Base-by-base conservation (phyloP, 2,329 filamentous ascomycete genomes). In the Stachybotrys echinatus region DNA sequence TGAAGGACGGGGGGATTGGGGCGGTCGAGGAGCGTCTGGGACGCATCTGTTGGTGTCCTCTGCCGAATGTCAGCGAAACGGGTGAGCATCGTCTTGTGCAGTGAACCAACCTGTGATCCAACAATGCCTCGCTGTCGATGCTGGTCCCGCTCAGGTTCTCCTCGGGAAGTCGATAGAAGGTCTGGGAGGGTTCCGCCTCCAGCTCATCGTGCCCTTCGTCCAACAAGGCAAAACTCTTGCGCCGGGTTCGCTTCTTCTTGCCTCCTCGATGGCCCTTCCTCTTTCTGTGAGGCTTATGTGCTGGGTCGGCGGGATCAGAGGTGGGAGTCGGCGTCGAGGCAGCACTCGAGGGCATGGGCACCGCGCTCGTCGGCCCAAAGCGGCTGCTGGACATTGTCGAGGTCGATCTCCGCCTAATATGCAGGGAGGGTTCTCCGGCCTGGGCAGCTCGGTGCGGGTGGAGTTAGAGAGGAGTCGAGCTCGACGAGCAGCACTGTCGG, bases 81-180 rank as follows among this genome's bases (percentile, higher is more conserved):
- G 8, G 6, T n/a, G 7, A 23, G 6, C 12, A 42, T 3, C 18
- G 5, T 45, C 42, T 21, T 20, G 2, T 38, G 20, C 23, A 22
- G 19, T 17, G 23, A 8, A 55, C 71, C 54, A 71, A 88, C 84
- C 90, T 82, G 68, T 97, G 92, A 68, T 97, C 92, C 18, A 97
- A 74, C 57, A 97, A 73, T 7, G 83, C 85, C 64, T 95, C 87
- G 66, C 91, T 96, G 58, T 96, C 92, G 55, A 97, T 74, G 66
- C 92, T 97, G 1, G 88, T 91, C 59, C 80, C 85, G 71, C 92
- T 97, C 55, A 85, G 64, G 63, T 88, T 89, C 42, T 73, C 69
- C 7, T 74, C 63, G 47, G 72, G 68, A 51, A 77, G 64, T 56
- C 72, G 65, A 62, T 81, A 81, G 63, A 82, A 76, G 43, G 68